Base-by-base conservation (phyloP, 805 yeast species). In the Candida germanica region DNA sequence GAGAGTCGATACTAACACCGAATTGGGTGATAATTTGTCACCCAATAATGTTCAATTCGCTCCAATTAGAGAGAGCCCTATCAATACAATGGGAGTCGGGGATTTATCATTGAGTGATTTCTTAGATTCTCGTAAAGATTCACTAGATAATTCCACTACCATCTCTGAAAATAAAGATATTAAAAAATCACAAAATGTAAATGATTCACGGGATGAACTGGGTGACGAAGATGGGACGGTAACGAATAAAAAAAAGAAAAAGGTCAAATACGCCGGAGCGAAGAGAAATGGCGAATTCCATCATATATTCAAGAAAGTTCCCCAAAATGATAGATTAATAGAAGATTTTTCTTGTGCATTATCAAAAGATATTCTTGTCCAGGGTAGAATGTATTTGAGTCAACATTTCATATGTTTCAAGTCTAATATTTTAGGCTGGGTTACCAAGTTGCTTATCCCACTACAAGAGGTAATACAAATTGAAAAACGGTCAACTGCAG, bases 401-500 rank as follows among this genome's bases (percentile, higher is more conserved):
- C 77, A 76, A 38, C 62, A 66, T 36, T 71, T 69, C 47, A 55
- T 83, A 12, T 72, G 81, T 47, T 83, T 83, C 57, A 77, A 79
- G 44, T 78, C 87, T 1, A 81, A 79, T 45, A 72, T 83, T 30
- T 62, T 82, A 38, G 87, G 87, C 0, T 73, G 81, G 70, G 79
- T 77, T 1, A 81, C 86, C 1, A 73, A 74, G 41, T 51, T 80
- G 13, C 52, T 69, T 3, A 69, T 83, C 4, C 78, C 85, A 2
- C 64, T 80, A 35, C 72, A 66, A 36, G 85, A 82, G 46, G 76
- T 83, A 15, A 69, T 79, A 20, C 77, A 75, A 44, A 68, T 83
- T 14, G 83, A 79, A 43, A 82, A 81, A 54, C 76, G 71, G 52
- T 69, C 75, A 11, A 81, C 87, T 0, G 83, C 80, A 0, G 80